Conservation (phyloP, 352 stramenopile species). For the Phytophthora syringae region DNA sequence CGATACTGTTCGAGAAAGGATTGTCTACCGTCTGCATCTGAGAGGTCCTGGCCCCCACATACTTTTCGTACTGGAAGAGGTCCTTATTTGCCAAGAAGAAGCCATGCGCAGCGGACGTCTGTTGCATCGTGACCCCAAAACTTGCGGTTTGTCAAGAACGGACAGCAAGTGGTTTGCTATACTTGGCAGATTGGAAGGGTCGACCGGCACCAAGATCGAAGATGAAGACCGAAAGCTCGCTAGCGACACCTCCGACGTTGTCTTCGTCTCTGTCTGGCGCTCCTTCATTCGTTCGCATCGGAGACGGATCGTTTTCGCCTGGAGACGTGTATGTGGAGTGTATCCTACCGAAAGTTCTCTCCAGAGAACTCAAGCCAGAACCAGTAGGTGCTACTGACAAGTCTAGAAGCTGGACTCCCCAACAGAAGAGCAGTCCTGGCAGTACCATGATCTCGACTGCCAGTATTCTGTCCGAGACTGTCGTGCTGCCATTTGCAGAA, state of each 20-base stretch:
- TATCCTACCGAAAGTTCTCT: conserved; percentile 52
- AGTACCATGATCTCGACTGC: conserved; percentile 20
- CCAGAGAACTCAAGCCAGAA: conserved; percentile 24
- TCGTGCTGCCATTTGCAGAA: conserved; percentile 53
- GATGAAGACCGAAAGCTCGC: conserved; percentile 30
- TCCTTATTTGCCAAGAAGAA: conserved; percentile 73
- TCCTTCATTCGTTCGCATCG: conserved; percentile 58
- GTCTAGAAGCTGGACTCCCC: conserved; percentile 11
- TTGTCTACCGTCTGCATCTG: conserved; percentile 3
- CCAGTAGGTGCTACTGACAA: conserved; percentile 3
- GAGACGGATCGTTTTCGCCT: conserved; percentile 56
- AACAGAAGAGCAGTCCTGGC: conserved; percentile 21
- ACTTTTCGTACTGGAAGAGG: conserved; percentile 73
- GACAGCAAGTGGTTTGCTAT: conserved; percentile 7
- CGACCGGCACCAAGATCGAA: conserved; percentile 4
- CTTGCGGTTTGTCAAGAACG: conserved; percentile 1
- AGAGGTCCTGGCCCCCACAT: conserved; percentile 41
- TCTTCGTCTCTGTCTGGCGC: conserved; percentile 28
- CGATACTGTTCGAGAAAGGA: conserved; percentile 63
- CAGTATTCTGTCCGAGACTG: conserved; percentile 26
- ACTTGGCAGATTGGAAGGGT: conserved; percentile 12
- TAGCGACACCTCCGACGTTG: conserved; percentile 26
- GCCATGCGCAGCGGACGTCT: conserved; percentile 14
- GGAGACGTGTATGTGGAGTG: conserved; percentile 66
- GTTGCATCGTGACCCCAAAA: conserved; percentile 9